A percentile compares a stretch with the other conserved stretches of the same genome.
Conservation (phyloP, 2,329 filamentous ascomycete species). For the Xylaria sp. region DNA sequence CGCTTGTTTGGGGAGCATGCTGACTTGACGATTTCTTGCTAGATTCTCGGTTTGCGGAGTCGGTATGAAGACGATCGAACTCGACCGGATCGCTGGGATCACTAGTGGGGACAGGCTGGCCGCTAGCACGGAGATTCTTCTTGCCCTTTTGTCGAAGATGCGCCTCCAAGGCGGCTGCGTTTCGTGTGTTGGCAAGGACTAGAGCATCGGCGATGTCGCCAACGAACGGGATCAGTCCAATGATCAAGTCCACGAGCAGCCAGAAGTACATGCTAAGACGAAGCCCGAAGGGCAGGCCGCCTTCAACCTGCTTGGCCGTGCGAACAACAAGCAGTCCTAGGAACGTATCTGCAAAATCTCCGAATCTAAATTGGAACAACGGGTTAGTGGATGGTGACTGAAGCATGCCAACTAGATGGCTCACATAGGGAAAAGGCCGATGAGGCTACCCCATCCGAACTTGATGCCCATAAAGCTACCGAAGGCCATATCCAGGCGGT, state of each 20-base stretch:
- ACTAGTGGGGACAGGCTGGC: conserved; percentile 57
- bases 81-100: conserved; percentile 65
- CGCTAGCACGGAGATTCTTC: conserved; percentile 60
- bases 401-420: conserved; percentile 50
- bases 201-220: conserved; percentile 80
- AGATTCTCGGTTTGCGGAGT: conserved; percentile 22
- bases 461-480: conserved; percentile 83
- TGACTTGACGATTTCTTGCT: conserved; percentile 13
- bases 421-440: conserved; percentile 84
- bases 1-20: conserved; percentile 41
- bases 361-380: conserved; percentile 62
- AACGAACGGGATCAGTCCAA: conserved; percentile 78
- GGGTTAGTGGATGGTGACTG: conserved; percentile 32
- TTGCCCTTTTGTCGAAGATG: conserved; percentile 75
- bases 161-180: conserved; percentile 74
- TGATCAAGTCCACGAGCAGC: conserved; percentile 75
- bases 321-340: conserved; percentile 80
- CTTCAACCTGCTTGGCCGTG: conserved; percentile 78
- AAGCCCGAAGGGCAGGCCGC: conserved; percentile 72
- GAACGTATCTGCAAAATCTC: conserved; percentile 77
- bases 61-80: conserved; percentile 55
- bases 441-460: conserved; percentile 89
- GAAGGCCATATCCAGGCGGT: conserved; percentile 84
- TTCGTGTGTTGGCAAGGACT: conserved; percentile 80
- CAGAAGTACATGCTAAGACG: conserved; percentile 82